Evolutionary conservation across 257 asterid species (phyloP), one percentile per base, ranked within the genome.

Genomic region (Vinca minor): DNA sequence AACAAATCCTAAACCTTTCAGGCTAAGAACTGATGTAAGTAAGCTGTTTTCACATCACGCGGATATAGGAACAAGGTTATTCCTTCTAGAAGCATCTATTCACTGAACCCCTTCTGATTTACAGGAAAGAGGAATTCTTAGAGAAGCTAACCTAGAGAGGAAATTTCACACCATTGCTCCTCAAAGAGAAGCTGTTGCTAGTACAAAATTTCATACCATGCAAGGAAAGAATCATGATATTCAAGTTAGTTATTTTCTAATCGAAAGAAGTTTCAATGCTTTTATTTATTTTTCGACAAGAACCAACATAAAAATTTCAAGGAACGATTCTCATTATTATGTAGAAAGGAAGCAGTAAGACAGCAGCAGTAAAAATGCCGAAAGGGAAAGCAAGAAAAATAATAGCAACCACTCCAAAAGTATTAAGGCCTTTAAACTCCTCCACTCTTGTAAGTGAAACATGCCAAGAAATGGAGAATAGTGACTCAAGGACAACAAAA

Each of bases 21-120:
- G 93, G 79, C 89, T 93, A 66, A 82, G 97, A 85, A 93, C 99
- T 67, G 95, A 85, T 68, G 99, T 89, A 79, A 88, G 99, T 89
- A 79, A 88, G 92, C 65, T 67, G 44, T 49, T 66, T n/a, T 49
- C 28, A 48, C 32, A 38, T 18, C 8, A 6, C 31, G 52, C 25
- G n/a, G n/a, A 53, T 47, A 67, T 52, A 42, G 47, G 25, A 61
- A 18, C 50, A 17, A 45, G 21, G 62, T 8, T 42, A 29, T 50
- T 56, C 59, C 53, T 25, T 28, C 39, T 38, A 11, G 34, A 48
- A 65, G 60, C 49, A 60, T 50, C 73, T 69, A 61, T 20, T 60
- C 34, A 71, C 15, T 54, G 28, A 31, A 39, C 48, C n/a, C n/a
- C n/a, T 45, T 77, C 66, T 18, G 54, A 39, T 74, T 65, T 76